Evolutionary conservation across 2,329 filamentous ascomycete genomes (phyloP).

Genomic region (Cordyceps pruinosa): DNA sequence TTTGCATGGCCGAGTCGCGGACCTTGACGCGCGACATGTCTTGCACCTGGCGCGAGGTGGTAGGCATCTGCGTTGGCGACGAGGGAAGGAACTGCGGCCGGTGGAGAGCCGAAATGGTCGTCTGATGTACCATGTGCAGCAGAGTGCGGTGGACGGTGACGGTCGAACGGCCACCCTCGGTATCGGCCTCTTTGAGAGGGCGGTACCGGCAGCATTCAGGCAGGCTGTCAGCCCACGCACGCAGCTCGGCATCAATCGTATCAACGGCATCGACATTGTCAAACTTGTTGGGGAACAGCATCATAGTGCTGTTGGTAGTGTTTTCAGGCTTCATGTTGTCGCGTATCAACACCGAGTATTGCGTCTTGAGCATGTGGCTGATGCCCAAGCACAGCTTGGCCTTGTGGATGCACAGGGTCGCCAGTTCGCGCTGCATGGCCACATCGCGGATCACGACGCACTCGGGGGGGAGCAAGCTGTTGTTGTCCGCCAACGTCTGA

Average conservation of each 20-base stretch:
- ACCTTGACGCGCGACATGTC: conserved; percentile 79
- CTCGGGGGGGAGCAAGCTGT: conserved; percentile 60
- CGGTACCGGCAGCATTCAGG: conserved; percentile 65
- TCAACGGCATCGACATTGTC: conserved; percentile 76
- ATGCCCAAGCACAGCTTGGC: conserved; percentile 85
- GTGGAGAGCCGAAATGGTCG: conserved; percentile 83
- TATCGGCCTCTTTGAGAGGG: conserved; percentile 45
- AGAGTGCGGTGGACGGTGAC: conserved; percentile 71
- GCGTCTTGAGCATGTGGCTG: conserved; percentile 79
- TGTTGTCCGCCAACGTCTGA: conserved; percentile 56
- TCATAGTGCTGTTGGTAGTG: conserved; percentile 72
- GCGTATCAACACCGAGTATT: conserved; percentile 86
- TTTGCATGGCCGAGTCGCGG: conserved; percentile 74
- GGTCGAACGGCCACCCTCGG: conserved; percentile 53
- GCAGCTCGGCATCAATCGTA: conserved; percentile 70
- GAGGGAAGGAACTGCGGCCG: conserved; percentile 84
- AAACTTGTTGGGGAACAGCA: conserved; percentile 85
- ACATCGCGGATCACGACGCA: conserved; percentile 66
- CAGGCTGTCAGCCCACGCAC: conserved; percentile 67
- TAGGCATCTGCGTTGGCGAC: conserved; percentile 47
- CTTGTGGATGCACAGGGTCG: conserved; percentile 85
- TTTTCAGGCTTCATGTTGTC: conserved; percentile 72
- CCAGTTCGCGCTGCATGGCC: conserved; percentile 68
- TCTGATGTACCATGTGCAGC: conserved; percentile 89
- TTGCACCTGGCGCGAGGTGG: conserved; percentile 61